Evolutionary conservation across 225 moss, liverwort and hornwort species (phyloP).

Genomic region (Bryoerythrophyllum caledonicum): DNA sequence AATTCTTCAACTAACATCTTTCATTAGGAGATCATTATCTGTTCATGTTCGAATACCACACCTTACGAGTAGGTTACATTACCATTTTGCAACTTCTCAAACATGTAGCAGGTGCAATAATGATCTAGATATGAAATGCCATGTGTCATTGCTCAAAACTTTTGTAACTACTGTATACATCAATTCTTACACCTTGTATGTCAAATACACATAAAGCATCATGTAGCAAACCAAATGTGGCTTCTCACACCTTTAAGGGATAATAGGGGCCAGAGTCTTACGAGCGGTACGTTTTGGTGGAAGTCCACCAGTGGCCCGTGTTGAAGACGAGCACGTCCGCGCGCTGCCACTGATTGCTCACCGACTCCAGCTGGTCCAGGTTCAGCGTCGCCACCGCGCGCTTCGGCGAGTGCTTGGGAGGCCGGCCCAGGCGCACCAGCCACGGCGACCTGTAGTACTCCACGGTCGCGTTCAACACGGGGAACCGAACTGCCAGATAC

Average conservation of each 20-base stretch:
- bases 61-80: too few relatives aligned
- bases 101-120: too few relatives aligned
- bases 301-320: constrained; percentile 97
- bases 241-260: not conserved
- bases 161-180: too few relatives aligned
- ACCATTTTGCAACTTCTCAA: too few relatives aligned
- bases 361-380: constrained; percentile 57
- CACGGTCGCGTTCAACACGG: constrained; percentile 62
- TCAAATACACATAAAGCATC: too few relatives aligned
- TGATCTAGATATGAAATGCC: too few relatives aligned
- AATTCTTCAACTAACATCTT: too few relatives aligned
- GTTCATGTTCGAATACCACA: too few relatives aligned
- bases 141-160: too few relatives aligned
- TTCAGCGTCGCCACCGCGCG: constrained; percentile 68
- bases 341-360: constrained; percentile 43
- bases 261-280: constrained; percentile 22
- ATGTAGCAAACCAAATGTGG: too few relatives aligned
- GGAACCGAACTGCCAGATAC: constrained; percentile 58
- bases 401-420: constrained; percentile 68
- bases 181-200: too few relatives aligned
- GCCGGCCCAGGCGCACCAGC: constrained; percentile 52
- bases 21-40: too few relatives aligned
- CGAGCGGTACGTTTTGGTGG: constrained; percentile 68
- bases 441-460: constrained; percentile 87
- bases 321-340: constrained; percentile 86